phyloP scores from a whole-genome alignment of 2,329 filamentous ascomycete genomes.

The Fusarium aywerte region DNA sequence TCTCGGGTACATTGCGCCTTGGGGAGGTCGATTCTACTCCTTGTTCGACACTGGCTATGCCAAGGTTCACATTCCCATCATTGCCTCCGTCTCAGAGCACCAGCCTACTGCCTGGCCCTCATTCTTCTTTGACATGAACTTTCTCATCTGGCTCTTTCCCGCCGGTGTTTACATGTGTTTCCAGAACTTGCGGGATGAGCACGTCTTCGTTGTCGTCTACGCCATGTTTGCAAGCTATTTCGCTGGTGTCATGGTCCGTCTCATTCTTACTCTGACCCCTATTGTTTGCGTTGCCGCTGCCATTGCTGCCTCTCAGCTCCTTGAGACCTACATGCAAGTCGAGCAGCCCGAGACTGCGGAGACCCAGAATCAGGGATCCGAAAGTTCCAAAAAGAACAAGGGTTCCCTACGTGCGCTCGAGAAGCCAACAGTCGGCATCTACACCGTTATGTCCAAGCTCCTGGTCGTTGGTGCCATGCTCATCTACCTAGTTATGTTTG shows the following conservation, averaged over 20 bases:
- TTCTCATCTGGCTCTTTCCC: slow-evolving; percentile 99
- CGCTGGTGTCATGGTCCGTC: slow-evolving; percentile 97
- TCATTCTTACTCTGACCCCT: slow-evolving; percentile 97
- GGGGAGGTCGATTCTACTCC: slow-evolving; percentile 98
- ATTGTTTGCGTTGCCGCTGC: slow-evolving; percentile 96
- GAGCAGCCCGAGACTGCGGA: slow-evolving; percentile 68
- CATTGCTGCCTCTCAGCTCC: slow-evolving; percentile 84
- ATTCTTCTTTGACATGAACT: slow-evolving; percentile 98
- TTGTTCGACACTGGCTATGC: slow-evolving; percentile 99
- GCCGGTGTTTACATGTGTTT: slow-evolving; percentile 99
- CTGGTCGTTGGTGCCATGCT: slow-evolving; percentile 78
- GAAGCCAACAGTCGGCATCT: slow-evolving; percentile 83
- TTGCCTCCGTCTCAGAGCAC: slow-evolving; percentile 99
- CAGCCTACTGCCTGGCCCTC: slow-evolving; percentile 99
- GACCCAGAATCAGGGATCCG: slow-evolving; percentile 55
- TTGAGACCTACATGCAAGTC: slow-evolving; percentile 83
- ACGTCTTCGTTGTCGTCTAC: slow-evolving; percentile 98
- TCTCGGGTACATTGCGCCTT: slow-evolving; percentile 92
- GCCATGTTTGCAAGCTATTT: slow-evolving; percentile 98
- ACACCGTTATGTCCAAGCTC: slow-evolving; percentile 80
- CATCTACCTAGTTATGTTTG: slow-evolving; percentile 89
- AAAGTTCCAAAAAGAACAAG: slow-evolving; percentile 67
- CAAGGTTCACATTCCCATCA: slow-evolving; percentile 99
- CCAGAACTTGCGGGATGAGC: slow-evolving; percentile 91
- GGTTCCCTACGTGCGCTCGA: slow-evolving; percentile 74